Percentiles rank a stretch among this genome's conserved stretches.
phyloP scores from a whole-genome alignment of 768 basidiomycete genomes.

The Coprinellus aureogranulatus region DNA sequence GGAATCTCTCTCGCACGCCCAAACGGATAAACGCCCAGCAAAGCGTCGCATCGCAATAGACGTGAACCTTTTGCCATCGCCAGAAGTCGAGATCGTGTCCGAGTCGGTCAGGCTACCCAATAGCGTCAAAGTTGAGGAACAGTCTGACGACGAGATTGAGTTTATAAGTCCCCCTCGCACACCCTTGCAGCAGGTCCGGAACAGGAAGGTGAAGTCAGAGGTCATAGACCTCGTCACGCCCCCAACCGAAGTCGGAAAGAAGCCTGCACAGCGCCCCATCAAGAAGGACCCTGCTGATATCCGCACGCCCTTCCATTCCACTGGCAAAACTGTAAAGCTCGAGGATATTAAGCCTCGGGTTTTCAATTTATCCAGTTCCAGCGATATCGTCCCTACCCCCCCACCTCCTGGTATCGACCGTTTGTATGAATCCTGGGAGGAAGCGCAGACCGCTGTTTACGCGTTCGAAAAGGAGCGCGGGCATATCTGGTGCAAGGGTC shows the following conservation, averaged over 20 bases:
- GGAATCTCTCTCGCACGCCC: no score
- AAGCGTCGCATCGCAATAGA: no score
- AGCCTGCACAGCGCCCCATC: neutral
- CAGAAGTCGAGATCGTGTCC: neutral
- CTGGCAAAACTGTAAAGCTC: neutral
- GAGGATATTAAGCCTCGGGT: neutral
- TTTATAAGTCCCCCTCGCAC: neutral
- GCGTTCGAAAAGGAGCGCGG: conserved; percentile 13
- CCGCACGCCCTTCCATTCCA: no score
- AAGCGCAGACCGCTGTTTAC: conserved; percentile 10
- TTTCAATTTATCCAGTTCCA: neutral
- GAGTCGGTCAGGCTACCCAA: neutral
- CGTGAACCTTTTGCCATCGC: neutral
- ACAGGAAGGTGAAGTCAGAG: neutral
- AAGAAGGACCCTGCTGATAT: no score
- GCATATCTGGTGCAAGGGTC: conserved; percentile 16
- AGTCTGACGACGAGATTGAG: neutral
- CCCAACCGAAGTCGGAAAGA: neutral
- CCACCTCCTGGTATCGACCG: neutral
- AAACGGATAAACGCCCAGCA: no score
- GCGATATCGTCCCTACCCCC: neutral
- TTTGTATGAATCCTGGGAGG: conserved; percentile 4
- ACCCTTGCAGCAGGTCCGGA: neutral
- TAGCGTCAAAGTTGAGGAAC: neutral
- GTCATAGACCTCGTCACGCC: neutral